Conservation (phyloP, 306 rosid genomes). For the Ormosia emarginata region DNA sequence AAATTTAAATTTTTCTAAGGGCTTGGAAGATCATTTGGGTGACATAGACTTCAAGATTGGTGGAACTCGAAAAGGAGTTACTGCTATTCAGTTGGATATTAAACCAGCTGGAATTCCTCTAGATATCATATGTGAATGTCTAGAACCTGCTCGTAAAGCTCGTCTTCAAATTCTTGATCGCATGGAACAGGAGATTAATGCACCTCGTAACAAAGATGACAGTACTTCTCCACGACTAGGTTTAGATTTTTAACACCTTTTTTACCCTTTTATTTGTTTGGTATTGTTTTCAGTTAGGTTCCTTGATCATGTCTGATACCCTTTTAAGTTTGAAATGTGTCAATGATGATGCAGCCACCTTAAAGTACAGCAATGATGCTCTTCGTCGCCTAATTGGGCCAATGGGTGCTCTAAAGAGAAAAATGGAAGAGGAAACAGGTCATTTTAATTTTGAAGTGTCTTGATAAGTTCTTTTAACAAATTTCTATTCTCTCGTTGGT, state of each 20-base stretch:
- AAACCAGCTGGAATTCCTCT: conserved; percentile 97
- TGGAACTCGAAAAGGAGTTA: conserved; percentile 81
- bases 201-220: conserved; percentile 53
- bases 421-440: conserved; percentile 94
- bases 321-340: conserved; percentile 25
- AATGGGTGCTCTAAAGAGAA: conserved; percentile 72
- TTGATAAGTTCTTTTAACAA: background rate
- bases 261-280: background rate
- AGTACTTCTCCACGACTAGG: conserved; percentile 77
- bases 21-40: conserved; percentile 97
- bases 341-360: conserved; percentile 58
- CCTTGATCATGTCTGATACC: background rate
- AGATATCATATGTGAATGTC: conserved; percentile 81
- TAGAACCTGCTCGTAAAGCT: conserved; percentile 88
- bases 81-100: conserved; percentile 91
- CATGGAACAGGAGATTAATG: conserved; percentile 77
- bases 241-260: conserved; percentile 20
- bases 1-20: conserved; percentile 42
- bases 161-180: conserved; percentile 85
- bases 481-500: background rate
- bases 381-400: conserved; percentile 92
- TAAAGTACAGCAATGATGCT: conserved; percentile 78
- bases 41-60: conserved; percentile 98
- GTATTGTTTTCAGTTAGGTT: background rate
- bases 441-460: conserved; percentile 1